These are phyloP conservation scores for Danielia oregonensis DNA, from an alignment of 805 yeast species.

Conservation along the genomic window DNA sequence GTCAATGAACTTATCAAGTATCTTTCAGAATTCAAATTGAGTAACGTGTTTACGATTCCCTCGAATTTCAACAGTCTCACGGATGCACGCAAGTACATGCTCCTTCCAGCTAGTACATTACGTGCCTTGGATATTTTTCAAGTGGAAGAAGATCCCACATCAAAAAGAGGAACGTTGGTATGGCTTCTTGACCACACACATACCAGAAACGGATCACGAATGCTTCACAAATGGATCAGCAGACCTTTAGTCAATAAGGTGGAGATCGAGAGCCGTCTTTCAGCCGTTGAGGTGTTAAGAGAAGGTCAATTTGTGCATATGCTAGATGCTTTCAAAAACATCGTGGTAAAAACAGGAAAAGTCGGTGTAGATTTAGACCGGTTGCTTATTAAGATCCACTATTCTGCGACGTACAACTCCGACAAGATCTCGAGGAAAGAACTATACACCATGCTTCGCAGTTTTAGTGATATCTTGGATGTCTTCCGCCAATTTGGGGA, in stretches of 20 bases:
- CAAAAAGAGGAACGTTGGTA: slow-evolving; percentile 63
- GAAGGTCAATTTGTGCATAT: slow-evolving; percentile 26
- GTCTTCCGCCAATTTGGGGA: slow-evolving; percentile 16
- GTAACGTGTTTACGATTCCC: slow-evolving; percentile 49
- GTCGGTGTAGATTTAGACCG: slow-evolving; percentile 55
- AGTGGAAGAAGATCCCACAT: slow-evolving; percentile 52
- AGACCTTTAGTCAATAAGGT: slow-evolving; percentile 59
- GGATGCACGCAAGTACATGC: slow-evolving; percentile 44
- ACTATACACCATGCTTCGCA: slow-evolving; percentile 49
- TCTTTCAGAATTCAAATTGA: slow-evolving; percentile 60
- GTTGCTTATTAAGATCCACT: slow-evolving; percentile 55
- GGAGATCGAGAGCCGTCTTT: slow-evolving; percentile 56
- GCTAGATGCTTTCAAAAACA: slow-evolving; percentile 27
- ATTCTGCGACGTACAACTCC: slow-evolving; percentile 35
- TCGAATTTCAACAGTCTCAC: slow-evolving; percentile 53
- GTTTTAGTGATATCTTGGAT: slow-evolving; percentile 33
- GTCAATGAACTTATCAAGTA: slow-evolving; percentile 49
- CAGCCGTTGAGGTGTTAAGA: slow-evolving; percentile 44
- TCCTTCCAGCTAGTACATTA: slow-evolving; percentile 63
- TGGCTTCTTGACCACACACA: slow-evolving; percentile 81
- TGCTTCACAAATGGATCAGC: slow-evolving; percentile 68
- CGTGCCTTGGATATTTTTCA: slow-evolving; percentile 70
- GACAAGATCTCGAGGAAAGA: slow-evolving; percentile 55
- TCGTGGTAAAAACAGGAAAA: slow-evolving; percentile 24
- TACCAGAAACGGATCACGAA: slow-evolving; percentile 71